These are phyloP conservation scores for Fusarium annulatum DNA, from an alignment of 2,329 filamentous ascomycete species.

Conservation along the genomic window DNA sequence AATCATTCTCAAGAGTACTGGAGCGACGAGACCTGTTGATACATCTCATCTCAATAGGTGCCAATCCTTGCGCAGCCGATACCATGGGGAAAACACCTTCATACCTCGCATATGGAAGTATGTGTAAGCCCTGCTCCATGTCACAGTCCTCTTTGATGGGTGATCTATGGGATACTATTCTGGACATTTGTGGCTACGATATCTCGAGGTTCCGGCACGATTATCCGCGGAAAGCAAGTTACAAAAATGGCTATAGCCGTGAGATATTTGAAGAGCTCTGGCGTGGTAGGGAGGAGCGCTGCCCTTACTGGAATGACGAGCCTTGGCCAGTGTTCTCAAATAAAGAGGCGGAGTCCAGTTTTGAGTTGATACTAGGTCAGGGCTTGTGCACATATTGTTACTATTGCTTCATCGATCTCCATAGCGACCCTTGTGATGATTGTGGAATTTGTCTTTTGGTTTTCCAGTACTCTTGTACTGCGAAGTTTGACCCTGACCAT, in stretches of 20 bases:
- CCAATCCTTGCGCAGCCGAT: fast-evolving
- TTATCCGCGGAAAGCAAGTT: fast-evolving
- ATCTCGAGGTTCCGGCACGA: fast-evolving
- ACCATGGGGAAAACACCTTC: fast-evolving
- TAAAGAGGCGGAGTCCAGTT: fast-evolving
- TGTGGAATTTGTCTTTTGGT: not conserved
- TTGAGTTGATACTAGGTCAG: fast-evolving
- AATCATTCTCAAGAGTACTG: not conserved
- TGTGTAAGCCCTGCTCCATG: not conserved
- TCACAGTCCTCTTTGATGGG: not conserved
- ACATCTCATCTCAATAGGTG: fast-evolving
- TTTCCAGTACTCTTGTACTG: fast-evolving
- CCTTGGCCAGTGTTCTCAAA: not conserved
- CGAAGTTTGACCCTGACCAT: too few relatives aligned
- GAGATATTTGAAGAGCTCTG: not conserved
- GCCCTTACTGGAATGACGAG: not conserved
- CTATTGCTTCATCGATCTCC: too few relatives aligned
- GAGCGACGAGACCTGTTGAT: not conserved
- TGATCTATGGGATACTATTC: not conserved
- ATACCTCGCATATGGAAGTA: fast-evolving
- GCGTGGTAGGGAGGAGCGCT: not conserved
- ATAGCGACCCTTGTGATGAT: fast-evolving
- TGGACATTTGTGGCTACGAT: fast-evolving
- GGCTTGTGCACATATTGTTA: too few relatives aligned
- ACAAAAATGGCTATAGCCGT: not conserved